Evolutionary conservation across 1,284 basidiomycete species (phyloP).

Genomic region (Melampsora larici-populina): DNA sequence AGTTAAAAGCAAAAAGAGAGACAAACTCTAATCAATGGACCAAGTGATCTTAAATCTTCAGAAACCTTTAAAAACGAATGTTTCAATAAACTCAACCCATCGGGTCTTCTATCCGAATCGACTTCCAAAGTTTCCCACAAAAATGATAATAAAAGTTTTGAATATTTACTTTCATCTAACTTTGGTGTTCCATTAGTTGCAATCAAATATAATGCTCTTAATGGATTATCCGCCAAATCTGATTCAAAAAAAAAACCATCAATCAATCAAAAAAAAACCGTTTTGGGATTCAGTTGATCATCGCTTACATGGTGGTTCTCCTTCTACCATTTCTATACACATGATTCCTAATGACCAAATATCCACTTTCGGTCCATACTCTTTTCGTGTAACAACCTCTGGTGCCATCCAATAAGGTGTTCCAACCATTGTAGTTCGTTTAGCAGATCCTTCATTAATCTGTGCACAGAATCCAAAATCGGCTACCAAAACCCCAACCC

Average conservation of each 20-base stretch:
- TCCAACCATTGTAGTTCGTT: constrained; percentile 99
- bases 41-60: constrained; percentile 31
- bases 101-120: constrained; percentile 86
- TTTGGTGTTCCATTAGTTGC: constrained; percentile 98
- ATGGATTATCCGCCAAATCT: constrained; percentile 53
- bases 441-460: constrained; percentile 84
- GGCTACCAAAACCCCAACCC: constrained; percentile 61
- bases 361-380: constrained; percentile 98
- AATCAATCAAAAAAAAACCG: background rate
- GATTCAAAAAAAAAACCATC: background rate
- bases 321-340: constrained; percentile 89
- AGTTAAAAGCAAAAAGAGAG: background rate
- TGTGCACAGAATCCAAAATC: constrained; percentile 99
- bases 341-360: constrained; percentile 99
- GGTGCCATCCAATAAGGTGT: constrained; percentile 99
- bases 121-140: constrained; percentile 86
- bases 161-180: constrained; percentile 86
- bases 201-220: constrained; percentile 73
- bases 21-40: constrained; percentile 30
- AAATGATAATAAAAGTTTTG: constrained; percentile 83
- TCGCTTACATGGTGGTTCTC: constrained; percentile 92
- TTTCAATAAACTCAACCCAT: constrained; percentile 72
- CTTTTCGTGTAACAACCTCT: constrained; percentile 95
- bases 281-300: too few species aligned
- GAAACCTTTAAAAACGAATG: constrained; percentile 26